Evolutionary conservation across 2,329 filamentous ascomycete species (phyloP), one percentile per base, ranked within the genome.

Genomic region (Aspergillus intermedius): DNA sequence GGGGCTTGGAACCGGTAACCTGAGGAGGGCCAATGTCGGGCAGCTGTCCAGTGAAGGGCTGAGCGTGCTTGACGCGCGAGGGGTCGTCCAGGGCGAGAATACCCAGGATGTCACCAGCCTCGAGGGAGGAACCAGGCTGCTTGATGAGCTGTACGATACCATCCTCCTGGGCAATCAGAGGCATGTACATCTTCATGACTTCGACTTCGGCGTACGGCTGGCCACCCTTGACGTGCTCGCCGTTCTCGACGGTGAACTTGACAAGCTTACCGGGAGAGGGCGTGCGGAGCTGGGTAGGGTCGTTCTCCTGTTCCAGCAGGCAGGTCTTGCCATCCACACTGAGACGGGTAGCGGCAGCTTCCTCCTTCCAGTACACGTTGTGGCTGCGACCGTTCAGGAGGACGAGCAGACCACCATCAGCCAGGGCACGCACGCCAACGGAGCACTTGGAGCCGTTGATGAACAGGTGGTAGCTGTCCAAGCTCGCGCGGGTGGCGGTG

Each of bases 101-200:
- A 75, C 91, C 93, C n/a, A 98, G 82, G 52, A 98, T 97, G 67
- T 98, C 93, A 71, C 93, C 93, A 66, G 93, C 93, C 71, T 97
- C 91, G 43, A 98, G 86, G 15, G 90, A 94, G n/a, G 93, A 88
- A 69, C 93, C 93, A 54, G 93, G 93, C 75, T 97, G 93, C 82
- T 98, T 98, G 78, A 98, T 95, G 62, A 98, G 82, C 75, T 96
- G 93, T 49, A 98, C 91, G 47, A 95, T 81, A 77, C 93, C 93
- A 61, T 95, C 93, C 70, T 98, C 93, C 66, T 91, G 86, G 2
- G 93, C 88, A 53, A 98, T 81, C 48, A 98, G 79, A 63, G 93
- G 93, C 93, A 98, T 98, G 80, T 97, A 97, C 93, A 98, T 98
- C 81, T 98, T 98, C 93, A 98, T 98, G 73, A 98, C 93, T 74